A percentile compares a stretch with the other conserved stretches of the same genome.
phyloP scores from a whole-genome alignment of 2,329 filamentous ascomycete species.

The Dendryphion nanum region DNA sequence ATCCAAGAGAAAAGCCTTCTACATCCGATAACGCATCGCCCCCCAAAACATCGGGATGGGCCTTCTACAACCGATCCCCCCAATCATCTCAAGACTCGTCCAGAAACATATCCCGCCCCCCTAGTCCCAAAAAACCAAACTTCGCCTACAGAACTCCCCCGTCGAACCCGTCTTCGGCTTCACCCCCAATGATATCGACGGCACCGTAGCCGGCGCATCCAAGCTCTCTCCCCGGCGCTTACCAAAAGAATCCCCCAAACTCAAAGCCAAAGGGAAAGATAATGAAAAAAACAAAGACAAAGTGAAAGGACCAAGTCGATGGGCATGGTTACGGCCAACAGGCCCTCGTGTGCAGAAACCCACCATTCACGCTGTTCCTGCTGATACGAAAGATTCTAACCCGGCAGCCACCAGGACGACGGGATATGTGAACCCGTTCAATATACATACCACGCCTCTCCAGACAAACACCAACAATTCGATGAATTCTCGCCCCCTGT shows the following conservation, averaged over 20 bases:
- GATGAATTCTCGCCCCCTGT: conserved; percentile 7
- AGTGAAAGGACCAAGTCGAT: conserved; percentile 16
- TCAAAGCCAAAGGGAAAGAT: neutral
- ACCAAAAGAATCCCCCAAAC: neutral
- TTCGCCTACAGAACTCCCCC: conserved; percentile 21
- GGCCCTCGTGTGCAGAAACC: conserved; percentile 9
- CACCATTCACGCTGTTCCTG: conserved; percentile 1
- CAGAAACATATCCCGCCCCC: conserved; percentile 10
- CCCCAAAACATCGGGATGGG: conserved; percentile 12
- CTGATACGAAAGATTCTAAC: neutral
- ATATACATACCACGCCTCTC: conserved; percentile 9
- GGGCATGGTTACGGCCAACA: conserved; percentile 23
- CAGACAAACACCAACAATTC: conserved; percentile 9
- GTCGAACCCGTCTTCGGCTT: conserved; percentile 24
- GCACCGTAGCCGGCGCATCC: conserved; percentile 7
- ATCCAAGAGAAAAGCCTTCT: conserved; percentile 13
- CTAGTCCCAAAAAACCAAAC: conserved; percentile 12
- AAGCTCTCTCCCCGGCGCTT: conserved; percentile 4
- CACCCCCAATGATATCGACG: conserved; percentile 11
- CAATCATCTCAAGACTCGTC: conserved; percentile 10
- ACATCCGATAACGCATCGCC: neutral
- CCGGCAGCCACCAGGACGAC: neutral
- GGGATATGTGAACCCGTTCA: conserved; percentile 18
- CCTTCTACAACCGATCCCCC: conserved; percentile 13
- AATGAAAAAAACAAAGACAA: conserved; percentile 7